Evolutionary conservation across 257 asterid species (phyloP).

Genomic region (Orobanche coerulescens): DNA sequence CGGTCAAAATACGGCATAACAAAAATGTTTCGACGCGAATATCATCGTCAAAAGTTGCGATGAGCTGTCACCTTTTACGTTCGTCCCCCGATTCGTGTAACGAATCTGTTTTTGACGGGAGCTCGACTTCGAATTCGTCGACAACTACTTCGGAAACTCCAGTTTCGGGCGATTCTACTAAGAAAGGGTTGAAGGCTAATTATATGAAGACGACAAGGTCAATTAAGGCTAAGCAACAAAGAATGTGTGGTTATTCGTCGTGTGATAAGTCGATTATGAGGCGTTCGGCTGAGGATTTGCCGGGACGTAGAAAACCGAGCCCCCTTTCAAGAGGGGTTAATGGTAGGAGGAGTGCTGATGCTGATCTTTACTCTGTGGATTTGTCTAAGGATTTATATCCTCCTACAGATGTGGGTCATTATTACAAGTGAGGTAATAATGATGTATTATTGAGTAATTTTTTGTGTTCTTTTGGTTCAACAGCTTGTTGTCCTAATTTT

Average conservation of each 20-base stretch:
- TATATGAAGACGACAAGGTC: slow-evolving; percentile 66
- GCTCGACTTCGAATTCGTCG: slow-evolving; percentile 66
- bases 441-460: neutral
- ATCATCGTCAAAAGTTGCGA: slow-evolving; percentile 40
- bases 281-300: slow-evolving; percentile 47
- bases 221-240: slow-evolving; percentile 35
- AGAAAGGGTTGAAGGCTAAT: slow-evolving; percentile 31
- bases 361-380: slow-evolving; percentile 39
- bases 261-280: slow-evolving; percentile 24
- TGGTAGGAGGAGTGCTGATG: slow-evolving; percentile 60
- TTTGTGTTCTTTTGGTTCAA: slow-evolving; percentile 23
- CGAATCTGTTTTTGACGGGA: slow-evolving; percentile 49
- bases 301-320: slow-evolving; percentile 41
- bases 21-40: slow-evolving; percentile 21
- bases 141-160: slow-evolving; percentile 50
- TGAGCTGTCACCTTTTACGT: slow-evolving; percentile 36
- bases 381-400: slow-evolving; percentile 52
- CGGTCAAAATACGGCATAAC: slow-evolving; percentile 8
- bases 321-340: slow-evolving; percentile 44
- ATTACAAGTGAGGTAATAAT: slow-evolving; percentile 3
- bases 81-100: slow-evolving; percentile 54
- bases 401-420: slow-evolving; percentile 20
- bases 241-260: slow-evolving; percentile 19
- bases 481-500: slow-evolving; percentile 35
- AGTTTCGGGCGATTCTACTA: slow-evolving; percentile 35